These are phyloP conservation scores for Vinca minor DNA, from an alignment of 257 asterid genomes.

Conservation along the genomic window DNA sequence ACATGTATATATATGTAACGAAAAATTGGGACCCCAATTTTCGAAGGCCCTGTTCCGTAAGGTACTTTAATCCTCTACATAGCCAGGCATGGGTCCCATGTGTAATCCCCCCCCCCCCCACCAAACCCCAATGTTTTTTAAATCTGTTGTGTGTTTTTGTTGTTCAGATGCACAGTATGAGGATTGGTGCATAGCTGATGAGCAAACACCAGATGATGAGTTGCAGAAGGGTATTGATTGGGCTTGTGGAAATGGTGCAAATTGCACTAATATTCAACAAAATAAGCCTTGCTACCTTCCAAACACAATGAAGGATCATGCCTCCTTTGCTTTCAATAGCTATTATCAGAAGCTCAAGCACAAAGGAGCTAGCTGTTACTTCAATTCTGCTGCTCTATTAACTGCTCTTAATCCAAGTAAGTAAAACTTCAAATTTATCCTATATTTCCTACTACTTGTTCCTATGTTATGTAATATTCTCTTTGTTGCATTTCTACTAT, in stretches of 20 bases:
- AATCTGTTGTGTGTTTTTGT: background rate
- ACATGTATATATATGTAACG: no score
- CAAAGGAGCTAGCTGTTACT: constrained; percentile 67
- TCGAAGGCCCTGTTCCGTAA: no score
- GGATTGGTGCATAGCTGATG: constrained; percentile 82
- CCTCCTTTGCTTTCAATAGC: constrained; percentile 80
- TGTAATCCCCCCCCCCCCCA: no score
- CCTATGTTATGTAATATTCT: background rate
- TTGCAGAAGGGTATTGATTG: constrained; percentile 49
- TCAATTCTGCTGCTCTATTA: constrained; percentile 64
- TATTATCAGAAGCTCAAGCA: constrained; percentile 67
- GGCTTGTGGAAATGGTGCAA: constrained; percentile 80
- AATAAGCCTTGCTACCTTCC: constrained; percentile 44
- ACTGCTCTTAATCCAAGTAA: constrained; percentile 68
- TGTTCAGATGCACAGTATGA: constrained; percentile 54
- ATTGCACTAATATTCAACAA: constrained; percentile 44
- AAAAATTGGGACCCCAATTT: no score
- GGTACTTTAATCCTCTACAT: no score
- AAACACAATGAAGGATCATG: constrained; percentile 50
- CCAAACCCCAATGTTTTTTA: no score
- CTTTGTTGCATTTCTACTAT: no score
- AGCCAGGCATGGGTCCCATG: no score
- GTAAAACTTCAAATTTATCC: constrained; percentile 12
- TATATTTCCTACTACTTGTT: no score
- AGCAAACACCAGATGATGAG: constrained; percentile 55